Percentiles rank a stretch among this genome's conserved stretches.
Conservation (phyloP, 108 stramenopile species). For the Aurantiochytrium sp. region DNA sequence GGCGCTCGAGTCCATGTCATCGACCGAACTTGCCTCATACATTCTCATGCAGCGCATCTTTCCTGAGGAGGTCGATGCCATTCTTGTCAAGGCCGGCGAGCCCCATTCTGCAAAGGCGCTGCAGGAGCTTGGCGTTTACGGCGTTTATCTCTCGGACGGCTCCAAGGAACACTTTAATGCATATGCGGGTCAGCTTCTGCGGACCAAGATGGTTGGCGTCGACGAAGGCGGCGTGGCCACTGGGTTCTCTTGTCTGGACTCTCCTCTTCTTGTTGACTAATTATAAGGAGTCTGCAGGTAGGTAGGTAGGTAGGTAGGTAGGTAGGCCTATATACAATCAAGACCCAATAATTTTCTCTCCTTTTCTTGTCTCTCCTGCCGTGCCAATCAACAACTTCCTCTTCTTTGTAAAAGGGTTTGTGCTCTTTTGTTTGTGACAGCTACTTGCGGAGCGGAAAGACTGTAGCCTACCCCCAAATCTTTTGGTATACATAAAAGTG, state of each 20-base stretch:
- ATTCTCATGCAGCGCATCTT: slow-evolving; percentile 47
- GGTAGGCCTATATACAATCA: no score
- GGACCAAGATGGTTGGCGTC: slow-evolving; percentile 46
- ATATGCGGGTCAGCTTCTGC: slow-evolving; percentile 40
- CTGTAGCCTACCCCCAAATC: no score
- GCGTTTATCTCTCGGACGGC: slow-evolving; percentile 48
- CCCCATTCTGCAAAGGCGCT: slow-evolving; percentile 11
- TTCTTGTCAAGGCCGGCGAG: slow-evolving; percentile 1
- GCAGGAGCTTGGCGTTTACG: slow-evolving; percentile 53
- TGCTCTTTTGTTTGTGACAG: no score
- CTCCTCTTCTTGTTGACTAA: slow-evolving; percentile 28
- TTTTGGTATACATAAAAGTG: no score
- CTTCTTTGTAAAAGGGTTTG: no score
- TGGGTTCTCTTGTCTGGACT: slow-evolving; percentile 51
- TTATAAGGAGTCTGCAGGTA: no score
- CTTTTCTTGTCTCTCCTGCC: no score
- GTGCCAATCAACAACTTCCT: no score
- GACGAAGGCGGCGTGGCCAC: slow-evolving; percentile 65
- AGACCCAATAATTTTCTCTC: no score
- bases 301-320: no score
- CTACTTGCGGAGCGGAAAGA: no score
- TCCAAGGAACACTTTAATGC: slow-evolving; percentile 37
- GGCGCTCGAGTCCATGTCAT: slow-evolving; percentile 8
- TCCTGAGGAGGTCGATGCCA: neutral
- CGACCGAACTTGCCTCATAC: slow-evolving; percentile 24